Evolutionary conservation across 1,139 yeast genomes (phyloP).

Genomic region (Taphrina sp.): DNA sequence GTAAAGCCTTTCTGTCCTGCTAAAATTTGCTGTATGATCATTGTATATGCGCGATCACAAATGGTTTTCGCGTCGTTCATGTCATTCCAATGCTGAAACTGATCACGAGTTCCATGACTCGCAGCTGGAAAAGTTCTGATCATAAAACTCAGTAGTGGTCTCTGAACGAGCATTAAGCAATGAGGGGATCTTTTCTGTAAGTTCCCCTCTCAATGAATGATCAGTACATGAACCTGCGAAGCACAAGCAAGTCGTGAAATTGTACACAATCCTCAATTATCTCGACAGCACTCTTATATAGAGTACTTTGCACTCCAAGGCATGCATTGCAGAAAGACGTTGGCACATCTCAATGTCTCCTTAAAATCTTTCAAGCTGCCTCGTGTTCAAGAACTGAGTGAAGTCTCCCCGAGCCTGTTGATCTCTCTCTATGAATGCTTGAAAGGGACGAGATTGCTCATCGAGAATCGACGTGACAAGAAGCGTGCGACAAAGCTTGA

Average conservation of each 20-base stretch:
- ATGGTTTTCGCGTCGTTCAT: too few relatives aligned
- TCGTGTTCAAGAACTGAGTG: constrained; percentile 1
- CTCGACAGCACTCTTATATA: background rate
- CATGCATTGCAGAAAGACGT: background rate
- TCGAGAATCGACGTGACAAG: constrained; percentile 1
- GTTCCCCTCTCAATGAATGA: background rate
- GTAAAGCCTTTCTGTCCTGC: too few relatives aligned
- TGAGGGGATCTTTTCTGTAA: too few relatives aligned
- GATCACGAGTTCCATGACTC: too few relatives aligned
- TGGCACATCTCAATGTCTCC: background rate
- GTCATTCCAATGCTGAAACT: too few relatives aligned
- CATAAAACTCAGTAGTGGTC: too few relatives aligned
- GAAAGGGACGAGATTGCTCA: constrained; percentile 5
- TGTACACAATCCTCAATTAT: background rate
- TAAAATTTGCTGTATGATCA: too few relatives aligned
- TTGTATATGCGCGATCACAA: too few relatives aligned
- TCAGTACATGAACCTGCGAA: background rate
- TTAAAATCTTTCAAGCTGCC: constrained; percentile 5
- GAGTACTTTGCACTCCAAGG: background rate
- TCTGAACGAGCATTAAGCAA: too few relatives aligned
- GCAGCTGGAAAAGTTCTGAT: too few relatives aligned
- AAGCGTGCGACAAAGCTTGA: background rate
- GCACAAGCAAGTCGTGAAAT: background rate
- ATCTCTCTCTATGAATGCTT: constrained; percentile 22
- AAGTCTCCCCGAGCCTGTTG: constrained; percentile 15